Base-by-base conservation (phyloP, 306 rosid genomes). In the Delonix regia region DNA sequence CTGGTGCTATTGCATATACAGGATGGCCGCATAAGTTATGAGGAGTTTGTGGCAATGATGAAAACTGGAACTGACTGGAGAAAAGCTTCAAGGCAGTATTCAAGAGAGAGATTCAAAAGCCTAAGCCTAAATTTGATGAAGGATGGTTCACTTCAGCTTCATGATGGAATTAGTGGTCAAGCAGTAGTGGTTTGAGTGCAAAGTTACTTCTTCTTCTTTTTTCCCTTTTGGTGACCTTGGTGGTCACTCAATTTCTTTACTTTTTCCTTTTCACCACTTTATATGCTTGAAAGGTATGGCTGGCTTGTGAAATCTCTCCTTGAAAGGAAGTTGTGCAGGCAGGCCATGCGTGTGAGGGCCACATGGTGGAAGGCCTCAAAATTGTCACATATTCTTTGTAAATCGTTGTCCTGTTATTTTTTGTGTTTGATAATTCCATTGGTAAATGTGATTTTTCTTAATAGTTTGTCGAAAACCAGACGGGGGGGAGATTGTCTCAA, bases 31-130 rank as follows among this genome's bases (percentile, higher is more conserved):
- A 89, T 94, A 66, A 92, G 98, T 77, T 90, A 81, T 38, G 97
- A 92, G 33, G 98, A 94, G 85, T 94, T 94, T 72, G 94, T 90
- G 11, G 91, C 96, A 5, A 94, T 92, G 98, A 94, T 94, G 98
- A 94, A 94, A 86, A 86, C 98, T 4, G 98, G 98, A 81, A 94
- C 98, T 1, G 98, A 94, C 82, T 94, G 98, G 97, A 90, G 98
- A 86, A 94, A 94, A 77, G 98, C 98, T 1, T 94, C 98, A 21
- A 86, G 98, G 79, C 98, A 92, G 83, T 92, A 92, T 76, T 94
- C 98, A 27, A 92, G 98, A 82, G 98, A 94, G 80, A 86, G 98
- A 84, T 94, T 94, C 87, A 94, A 94, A 88, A 94, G 96, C 77
- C 82, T 94, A 76, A 94, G 98, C 79, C 86, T 92, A 25, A 94